Percentiles rank a stretch among this genome's conserved stretches.
phyloP scores from a whole-genome alignment of 169 alveolate species.

The Babesia caballi region DNA sequence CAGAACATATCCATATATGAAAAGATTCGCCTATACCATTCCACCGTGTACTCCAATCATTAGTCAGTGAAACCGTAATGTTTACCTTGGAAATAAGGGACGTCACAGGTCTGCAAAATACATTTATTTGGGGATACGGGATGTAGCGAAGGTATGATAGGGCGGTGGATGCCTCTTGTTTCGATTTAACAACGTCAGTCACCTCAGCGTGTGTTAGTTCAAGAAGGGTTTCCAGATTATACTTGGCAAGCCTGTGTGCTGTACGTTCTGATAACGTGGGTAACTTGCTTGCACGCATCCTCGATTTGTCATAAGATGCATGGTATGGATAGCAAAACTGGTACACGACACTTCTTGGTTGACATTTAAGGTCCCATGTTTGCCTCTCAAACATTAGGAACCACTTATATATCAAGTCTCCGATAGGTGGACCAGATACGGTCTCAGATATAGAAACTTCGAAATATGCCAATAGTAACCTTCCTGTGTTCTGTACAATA shows the following conservation, averaged over 20 bases:
- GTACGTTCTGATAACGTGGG: constrained; percentile 43
- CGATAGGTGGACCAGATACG: constrained; percentile 74
- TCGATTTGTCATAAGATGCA: constrained; percentile 13
- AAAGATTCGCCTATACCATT: constrained; percentile 75
- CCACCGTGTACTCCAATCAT: constrained; percentile 89
- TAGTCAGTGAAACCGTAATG: constrained; percentile 77
- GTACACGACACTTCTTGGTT: constrained; percentile 69
- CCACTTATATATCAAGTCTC: constrained; percentile 78
- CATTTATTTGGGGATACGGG: constrained; percentile 82
- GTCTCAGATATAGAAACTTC: constrained; percentile 85
- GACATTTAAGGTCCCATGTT: constrained; percentile 81
- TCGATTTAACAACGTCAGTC: constrained; percentile 56
- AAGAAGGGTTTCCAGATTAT: constrained; percentile 61
- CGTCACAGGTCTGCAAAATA: constrained; percentile 81
- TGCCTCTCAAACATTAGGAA: constrained; percentile 76
- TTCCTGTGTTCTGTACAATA: constrained; percentile 89
- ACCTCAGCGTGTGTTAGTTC: constrained; percentile 55
- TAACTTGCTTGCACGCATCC: constrained; percentile 27
- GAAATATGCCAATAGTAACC: constrained; percentile 89
- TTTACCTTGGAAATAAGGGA: constrained; percentile 80
- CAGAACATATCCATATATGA: constrained; percentile 61
- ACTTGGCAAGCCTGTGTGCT: constrained; percentile 52
- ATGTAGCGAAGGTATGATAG: constrained; percentile 73
- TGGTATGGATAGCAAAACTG: constrained; percentile 76
- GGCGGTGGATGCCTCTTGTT: constrained; percentile 57